Evolutionary conservation across 148 eudicot genomes (phyloP).

Genomic region (Amaranthus hypochondriacus): DNA sequence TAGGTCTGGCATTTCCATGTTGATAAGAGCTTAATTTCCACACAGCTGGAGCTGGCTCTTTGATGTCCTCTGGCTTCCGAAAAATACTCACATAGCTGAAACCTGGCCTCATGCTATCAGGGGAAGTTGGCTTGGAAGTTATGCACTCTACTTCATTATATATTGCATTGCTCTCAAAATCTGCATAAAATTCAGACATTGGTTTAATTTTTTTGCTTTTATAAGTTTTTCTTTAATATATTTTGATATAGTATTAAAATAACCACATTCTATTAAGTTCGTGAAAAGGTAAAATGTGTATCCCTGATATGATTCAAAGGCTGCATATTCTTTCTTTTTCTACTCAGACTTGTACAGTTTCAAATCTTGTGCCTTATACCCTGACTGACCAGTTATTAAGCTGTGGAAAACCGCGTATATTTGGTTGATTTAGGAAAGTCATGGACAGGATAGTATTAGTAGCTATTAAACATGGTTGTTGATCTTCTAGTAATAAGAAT

Average conservation of each 20-base stretch:
- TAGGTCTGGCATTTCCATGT: slow-evolving; percentile 25
- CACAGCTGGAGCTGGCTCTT: slow-evolving; percentile 34
- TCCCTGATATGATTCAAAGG: background rate
- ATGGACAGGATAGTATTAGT: background rate
- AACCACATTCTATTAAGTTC: background rate
- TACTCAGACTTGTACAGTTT: background rate
- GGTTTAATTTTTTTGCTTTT: background rate
- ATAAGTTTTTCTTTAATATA: background rate
- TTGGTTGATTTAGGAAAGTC: background rate
- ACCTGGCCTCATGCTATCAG: slow-evolving; percentile 25
- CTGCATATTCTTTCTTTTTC: background rate
- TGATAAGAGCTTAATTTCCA: slow-evolving; percentile 27
- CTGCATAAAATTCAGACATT: slow-evolving; percentile 29
- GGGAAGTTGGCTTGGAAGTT: slow-evolving; percentile 21
- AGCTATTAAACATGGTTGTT: background rate
- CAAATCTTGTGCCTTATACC: background rate
- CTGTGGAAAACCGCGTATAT: too few relatives aligned
- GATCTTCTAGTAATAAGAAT: background rate
- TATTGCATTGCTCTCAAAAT: slow-evolving; percentile 32
- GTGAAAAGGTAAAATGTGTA: too few relatives aligned
- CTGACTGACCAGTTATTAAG: background rate
- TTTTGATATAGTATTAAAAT: background rate
- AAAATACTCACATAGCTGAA: slow-evolving; percentile 16
- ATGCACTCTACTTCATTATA: slow-evolving; percentile 37
- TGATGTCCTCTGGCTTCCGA: slow-evolving; percentile 29